Evolutionary conservation across 257 asterid genomes (phyloP).

Genomic region (Nyctanthes arbortristis): DNA sequence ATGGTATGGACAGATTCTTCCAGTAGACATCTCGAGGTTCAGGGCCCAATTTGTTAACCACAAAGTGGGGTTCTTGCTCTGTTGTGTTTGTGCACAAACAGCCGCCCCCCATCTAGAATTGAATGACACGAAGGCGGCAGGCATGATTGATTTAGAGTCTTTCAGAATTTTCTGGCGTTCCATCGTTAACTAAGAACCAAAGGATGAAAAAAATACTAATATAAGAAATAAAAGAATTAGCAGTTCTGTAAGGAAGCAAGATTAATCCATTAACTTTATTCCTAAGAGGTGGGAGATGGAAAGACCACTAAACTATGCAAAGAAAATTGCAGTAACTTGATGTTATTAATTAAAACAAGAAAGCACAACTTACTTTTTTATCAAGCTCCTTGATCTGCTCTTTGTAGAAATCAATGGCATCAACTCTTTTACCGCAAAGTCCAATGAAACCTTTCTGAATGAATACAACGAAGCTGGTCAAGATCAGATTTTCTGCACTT

Average conservation of each 20-base stretch:
- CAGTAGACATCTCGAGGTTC: constrained; percentile 97
- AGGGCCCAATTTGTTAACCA: constrained; percentile 95
- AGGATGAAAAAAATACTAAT: constrained; percentile 2
- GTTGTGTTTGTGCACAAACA: constrained; percentile 97
- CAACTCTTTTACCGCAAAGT: constrained; percentile 75
- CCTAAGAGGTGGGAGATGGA: background rate
- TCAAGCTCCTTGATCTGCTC: constrained; percentile 62
- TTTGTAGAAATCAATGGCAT: constrained; percentile 76
- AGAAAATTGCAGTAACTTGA: constrained; percentile 8
- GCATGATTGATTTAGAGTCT: constrained; percentile 61
- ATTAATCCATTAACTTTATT: background rate
- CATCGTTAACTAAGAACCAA: constrained; percentile 61
- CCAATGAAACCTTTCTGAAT: constrained; percentile 86
- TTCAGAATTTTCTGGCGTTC: constrained; percentile 79
- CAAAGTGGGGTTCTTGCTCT: constrained; percentile 83
- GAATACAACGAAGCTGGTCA: constrained; percentile 12
- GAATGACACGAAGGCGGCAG: constrained; percentile 93
- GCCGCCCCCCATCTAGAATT: constrained; percentile 97
- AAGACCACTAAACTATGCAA: background rate
- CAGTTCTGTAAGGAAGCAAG: background rate
- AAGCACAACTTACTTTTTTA: constrained; percentile 49
- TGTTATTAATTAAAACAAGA: constrained; percentile 12
- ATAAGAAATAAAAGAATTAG: constrained; percentile 9
- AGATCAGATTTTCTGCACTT: background rate
- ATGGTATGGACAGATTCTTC: constrained; percentile 82